These are phyloP conservation scores for Sophora flavescens DNA, from an alignment of 306 rosid genomes.

Conservation along the genomic window DNA sequence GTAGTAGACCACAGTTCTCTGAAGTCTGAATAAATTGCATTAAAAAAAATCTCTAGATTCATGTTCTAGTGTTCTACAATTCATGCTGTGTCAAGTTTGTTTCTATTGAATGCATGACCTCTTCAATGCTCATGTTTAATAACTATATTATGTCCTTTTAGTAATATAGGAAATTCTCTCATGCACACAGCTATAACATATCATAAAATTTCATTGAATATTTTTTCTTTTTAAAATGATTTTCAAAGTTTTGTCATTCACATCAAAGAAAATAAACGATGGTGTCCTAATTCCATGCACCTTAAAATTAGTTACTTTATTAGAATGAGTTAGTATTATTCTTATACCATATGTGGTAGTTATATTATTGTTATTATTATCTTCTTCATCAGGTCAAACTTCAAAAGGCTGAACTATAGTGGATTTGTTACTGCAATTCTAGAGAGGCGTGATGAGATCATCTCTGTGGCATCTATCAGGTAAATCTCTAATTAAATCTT, in stretches of 20 bases:
- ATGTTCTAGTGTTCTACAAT: not conserved
- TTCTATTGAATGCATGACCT: slow-evolving; percentile 6
- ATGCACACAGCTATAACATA: not conserved
- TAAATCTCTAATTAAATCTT: slow-evolving; percentile 46
- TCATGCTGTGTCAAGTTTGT: not conserved
- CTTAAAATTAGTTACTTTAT: not conserved
- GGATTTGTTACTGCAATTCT: slow-evolving; percentile 89
- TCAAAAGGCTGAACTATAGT: slow-evolving; percentile 76
- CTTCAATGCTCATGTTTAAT: slow-evolving; percentile 19
- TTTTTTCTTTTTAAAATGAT: not conserved
- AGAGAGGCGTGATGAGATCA: slow-evolving; percentile 86
- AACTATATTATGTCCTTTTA: not conserved
- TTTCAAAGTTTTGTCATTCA: slow-evolving; percentile 12
- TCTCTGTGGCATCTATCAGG: slow-evolving; percentile 83
- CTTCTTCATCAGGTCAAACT: slow-evolving; percentile 75
- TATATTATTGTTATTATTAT: slow-evolving; percentile 27
- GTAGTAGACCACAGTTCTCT: not conserved
- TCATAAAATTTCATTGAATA: not conserved
- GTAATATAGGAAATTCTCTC: slow-evolving; percentile 6
- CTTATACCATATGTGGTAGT: slow-evolving; percentile 5
- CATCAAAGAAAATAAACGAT: slow-evolving; percentile 1
- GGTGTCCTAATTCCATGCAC: slow-evolving; percentile 10
- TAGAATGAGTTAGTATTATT: slow-evolving; percentile 6
- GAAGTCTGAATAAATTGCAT: slow-evolving; percentile 2
- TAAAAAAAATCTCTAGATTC: not conserved